Percentiles rank a stretch among this genome's conserved stretches.
These are phyloP conservation scores for Anthostomella pinea DNA, from an alignment of 2,329 filamentous ascomycete species.

Conservation along the genomic window DNA sequence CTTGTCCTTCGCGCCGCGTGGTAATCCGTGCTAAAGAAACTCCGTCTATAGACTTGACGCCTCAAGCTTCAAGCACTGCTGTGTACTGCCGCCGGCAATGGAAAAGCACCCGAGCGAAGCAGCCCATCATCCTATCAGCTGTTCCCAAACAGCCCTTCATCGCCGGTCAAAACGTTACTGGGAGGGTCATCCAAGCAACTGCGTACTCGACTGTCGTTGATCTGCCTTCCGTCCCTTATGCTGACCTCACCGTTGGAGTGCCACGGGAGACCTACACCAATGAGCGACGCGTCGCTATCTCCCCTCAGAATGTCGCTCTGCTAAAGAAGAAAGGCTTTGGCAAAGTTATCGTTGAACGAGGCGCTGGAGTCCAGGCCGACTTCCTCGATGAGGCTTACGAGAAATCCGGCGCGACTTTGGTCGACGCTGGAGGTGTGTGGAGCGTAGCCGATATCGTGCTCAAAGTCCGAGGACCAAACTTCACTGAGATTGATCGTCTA, in stretches of 20 bases:
- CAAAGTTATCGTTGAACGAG: conserved; percentile 73
- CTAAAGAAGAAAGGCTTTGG: conserved; percentile 83
- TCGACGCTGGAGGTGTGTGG: conserved; percentile 69
- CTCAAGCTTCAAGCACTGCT: conserved; percentile 14
- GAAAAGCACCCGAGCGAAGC: conserved; percentile 28
- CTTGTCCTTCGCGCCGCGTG: conserved; percentile 3
- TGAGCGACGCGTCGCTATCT: conserved; percentile 81
- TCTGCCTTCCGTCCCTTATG: conserved; percentile 59
- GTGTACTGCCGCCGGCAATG: conserved; percentile 23
- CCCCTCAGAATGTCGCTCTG: conserved; percentile 77
- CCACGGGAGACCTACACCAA: conserved; percentile 75
- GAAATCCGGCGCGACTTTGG: conserved; percentile 73
- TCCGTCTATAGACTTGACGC: conserved; percentile 24
- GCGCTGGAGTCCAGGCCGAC: conserved; percentile 74
- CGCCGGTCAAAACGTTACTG: conserved; percentile 15
- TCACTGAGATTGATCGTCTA: conserved; percentile 66
- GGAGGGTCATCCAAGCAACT: conserved; percentile 23
- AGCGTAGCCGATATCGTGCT: conserved; percentile 73
- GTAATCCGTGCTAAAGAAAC: conserved; percentile 24
- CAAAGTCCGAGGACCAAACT: conserved; percentile 75
- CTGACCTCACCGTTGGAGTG: conserved; percentile 71
- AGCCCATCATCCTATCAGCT: conserved; percentile 29
- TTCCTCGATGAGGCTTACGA: conserved; percentile 76
- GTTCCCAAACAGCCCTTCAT: conserved; percentile 21
- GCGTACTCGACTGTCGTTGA: conserved; percentile 32